phyloP scores from a whole-genome alignment of 495 filamentous ascomycete genomes.

The Hypoxylon fuscum region DNA sequence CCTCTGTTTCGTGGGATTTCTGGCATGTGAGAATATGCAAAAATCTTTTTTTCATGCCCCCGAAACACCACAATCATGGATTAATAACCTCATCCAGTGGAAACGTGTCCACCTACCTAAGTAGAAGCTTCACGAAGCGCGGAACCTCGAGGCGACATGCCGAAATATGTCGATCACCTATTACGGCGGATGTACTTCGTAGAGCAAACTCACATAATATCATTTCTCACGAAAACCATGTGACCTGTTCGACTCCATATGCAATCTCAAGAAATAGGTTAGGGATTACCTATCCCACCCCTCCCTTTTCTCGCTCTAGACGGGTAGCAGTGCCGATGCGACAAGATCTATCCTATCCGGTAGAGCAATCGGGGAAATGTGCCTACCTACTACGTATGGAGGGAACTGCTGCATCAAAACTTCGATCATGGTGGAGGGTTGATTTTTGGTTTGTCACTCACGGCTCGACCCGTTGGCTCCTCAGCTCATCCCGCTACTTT shows the following conservation, averaged over 20 bases:
- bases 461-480: constrained; percentile 40
- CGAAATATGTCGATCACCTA: constrained; percentile 10
- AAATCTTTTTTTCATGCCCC: not conserved
- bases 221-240: constrained; percentile 21
- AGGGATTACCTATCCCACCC: constrained; percentile 15
- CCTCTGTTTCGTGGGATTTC: constrained; percentile 30
- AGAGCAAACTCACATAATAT: constrained; percentile 21
- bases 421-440: constrained; percentile 35
- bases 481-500: constrained; percentile 31
- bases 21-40: constrained; percentile 40
- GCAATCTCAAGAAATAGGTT: constrained; percentile 19
- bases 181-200: constrained; percentile 7
- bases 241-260: constrained; percentile 22
- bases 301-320: constrained; percentile 11
- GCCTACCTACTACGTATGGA: too few species aligned
- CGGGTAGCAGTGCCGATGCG: constrained; percentile 41
- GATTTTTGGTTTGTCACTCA: not conserved
- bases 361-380: constrained; percentile 37
- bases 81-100: constrained; percentile 8
- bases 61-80: not conserved
- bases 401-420: constrained; percentile 28
- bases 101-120: constrained; percentile 7
- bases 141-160: constrained; percentile 8
- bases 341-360: constrained; percentile 40
- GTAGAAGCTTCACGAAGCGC: constrained; percentile 25